Base-by-base conservation (phyloP, 1,284 basidiomycete species). In the Naganishia sp. region DNA sequence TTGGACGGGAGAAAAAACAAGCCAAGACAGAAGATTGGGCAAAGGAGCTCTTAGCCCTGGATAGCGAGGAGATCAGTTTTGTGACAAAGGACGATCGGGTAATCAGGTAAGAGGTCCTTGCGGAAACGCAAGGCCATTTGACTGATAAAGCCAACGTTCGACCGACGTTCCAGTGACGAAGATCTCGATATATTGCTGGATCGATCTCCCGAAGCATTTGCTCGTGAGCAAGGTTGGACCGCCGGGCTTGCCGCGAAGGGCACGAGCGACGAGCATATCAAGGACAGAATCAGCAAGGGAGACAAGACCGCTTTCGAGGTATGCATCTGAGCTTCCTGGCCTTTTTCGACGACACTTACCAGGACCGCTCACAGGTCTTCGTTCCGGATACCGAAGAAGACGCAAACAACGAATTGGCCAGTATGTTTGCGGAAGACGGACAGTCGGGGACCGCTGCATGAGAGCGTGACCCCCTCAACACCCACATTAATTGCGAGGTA, bases 51-150 rank as follows among this genome's bases (percentile, higher is more conserved):
- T 82, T 95, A 28, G 84, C 85, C 60, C 84, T 94, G 6, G 92
- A 96, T 74, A 88, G 88, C 23, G 91, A 96, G 79, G 88, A 92
- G 75, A 92, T 96, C 68, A 86, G 90, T 64, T 86, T 95, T n/a
- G 90, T 92, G 17, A 84, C 86, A 13, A 85, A 87, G 70, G 89
- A 87, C 23, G 76, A 89, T 84, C 85, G 86, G 66, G 87, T 97
- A 67, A 84, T 97, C 74, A 88, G 70, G 76, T 77, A 70, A 63
- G 76, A 72, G 11, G 23, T 32, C 32, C 39, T 31, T n/a, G 45
- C 11, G 42, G 18, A 15, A 43, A 2, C 42, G 15, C 9, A n/a
- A 13, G 21, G 28, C 28, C 45, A 15, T 35, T 13, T 21, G 17
- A 15, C 21, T 28, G 5, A 28, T 2, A 28, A 28, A 28, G 28